Evolutionary conservation across 2,329 filamentous ascomycete genomes (phyloP), one percentile per base, ranked within the genome.

Genomic region (Aspergillus tamarii): DNA sequence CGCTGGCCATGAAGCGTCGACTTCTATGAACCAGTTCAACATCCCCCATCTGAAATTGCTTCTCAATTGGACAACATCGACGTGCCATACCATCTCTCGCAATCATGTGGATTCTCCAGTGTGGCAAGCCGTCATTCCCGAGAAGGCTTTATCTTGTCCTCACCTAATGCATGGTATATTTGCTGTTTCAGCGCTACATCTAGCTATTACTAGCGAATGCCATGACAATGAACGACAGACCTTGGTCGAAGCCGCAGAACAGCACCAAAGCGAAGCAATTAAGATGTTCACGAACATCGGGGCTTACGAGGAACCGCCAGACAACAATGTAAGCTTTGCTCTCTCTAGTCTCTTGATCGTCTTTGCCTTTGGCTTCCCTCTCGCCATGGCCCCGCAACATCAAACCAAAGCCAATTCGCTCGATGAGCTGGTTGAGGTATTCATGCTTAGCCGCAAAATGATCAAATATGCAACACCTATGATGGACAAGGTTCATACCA

Each of bases 111-210:
- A 69, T 26, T 67, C 68, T 2, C 43, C 53, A n/a, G 60, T 73
- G 2, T 73, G 70, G 71, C 62, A 68, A 28, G 60, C 59, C 14
- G 32, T 61, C 10, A 62, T 70, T 0, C 55, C 69, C 2, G 55
- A 70, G 41, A 68, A 71, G 41, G 71, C 66, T 11, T 53, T 72
- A 2, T 52, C 60, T 11, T 46, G 61, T 6, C 69, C 68, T 6
- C 69, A 67, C 16, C 60, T 71, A 1, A 68, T 73, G 68, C 71
- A 73, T 39, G 69, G 71, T 6, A 69, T 73, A 5, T 54, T 73
- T 9, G 67, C 69, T 1, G 30, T 73, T 1, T 71, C 71, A 1
- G 71, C 71, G 5, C 48, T 73, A 4, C 71, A 73, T 56, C 43
- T 72, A 2, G 67, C 67, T 56, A 1, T 60, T 53, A n/a, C 70